Base-by-base conservation (phyloP, 1,284 basidiomycete genomes). In the Violaceomyces palustris region DNA sequence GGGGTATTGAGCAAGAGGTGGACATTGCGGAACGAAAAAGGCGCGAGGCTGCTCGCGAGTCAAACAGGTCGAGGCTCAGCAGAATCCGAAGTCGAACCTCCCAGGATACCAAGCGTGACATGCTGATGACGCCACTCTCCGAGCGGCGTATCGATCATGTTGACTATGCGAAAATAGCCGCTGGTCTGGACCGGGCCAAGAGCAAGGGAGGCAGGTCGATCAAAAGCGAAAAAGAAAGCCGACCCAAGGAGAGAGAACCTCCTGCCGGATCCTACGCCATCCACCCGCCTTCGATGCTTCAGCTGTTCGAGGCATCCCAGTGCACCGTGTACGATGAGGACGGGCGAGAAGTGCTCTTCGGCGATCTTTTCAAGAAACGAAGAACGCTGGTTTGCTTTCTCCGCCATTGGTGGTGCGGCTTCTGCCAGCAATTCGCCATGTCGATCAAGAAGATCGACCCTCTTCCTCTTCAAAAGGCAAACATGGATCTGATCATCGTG, bases 391-490 rank as follows among this genome's bases (percentile, higher is more conserved):
- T 90, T 39, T 67, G 76, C 35, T 78, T 79, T 51, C 75, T 78
- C 14, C 66, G 69, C 8, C 62, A 67, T 64, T 74, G 74, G 74
- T 76, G 73, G 58, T 90, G 87, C 63, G 83, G 85, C 3, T 75
- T 83, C 24, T 88, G 86, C 71, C 86, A 88, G 67, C 86, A 90
- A 67, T 93, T 91, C 73, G 82, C 90, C 77, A 79, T 81, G 41
- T 82, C 82, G 25, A 77, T 90, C 46, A 69, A 77, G 15, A 76
- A 78, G 34, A 77, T 83, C 28, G 75, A 81, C 36, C 75, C 77
- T 9, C 78, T 78, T 33, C 77, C 78, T 4, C 77, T 86, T 35
- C 78, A 81, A 34, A 77, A 76, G 28, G 78, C 79, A 12, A 78
- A 78, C 19, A 74, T 81, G 42, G 80, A 79, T 59, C 75, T 88